Evolutionary conservation across 441 rosid genomes (phyloP), one percentile per base, ranked within the genome.

Genomic region (Manihot esculenta): DNA sequence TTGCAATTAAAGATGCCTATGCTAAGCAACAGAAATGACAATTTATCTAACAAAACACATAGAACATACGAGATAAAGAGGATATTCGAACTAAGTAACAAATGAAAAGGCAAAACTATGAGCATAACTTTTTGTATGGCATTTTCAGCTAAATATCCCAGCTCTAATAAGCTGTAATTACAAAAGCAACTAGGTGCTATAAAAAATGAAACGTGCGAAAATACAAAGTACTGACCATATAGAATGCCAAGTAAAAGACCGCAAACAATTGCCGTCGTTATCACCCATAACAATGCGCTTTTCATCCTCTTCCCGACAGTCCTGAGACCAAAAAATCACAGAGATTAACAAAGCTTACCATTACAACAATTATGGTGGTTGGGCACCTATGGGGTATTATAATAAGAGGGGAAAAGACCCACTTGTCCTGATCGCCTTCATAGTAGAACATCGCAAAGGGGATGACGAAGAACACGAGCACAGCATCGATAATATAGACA

Each of bases 341-440:
- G 35, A 50, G 56, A 20, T 18, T 42, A 56, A 53, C 42, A 44
- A 15, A 59, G 3, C 23, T 49, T 9, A 18, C 45, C 51, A 30
- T 20, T 35, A 45, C 23, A 12, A n/a, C 53, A 11, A 44, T 33
- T 63, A 71, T 20, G 42, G 42, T 38, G 0, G 42, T 38, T 60
- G 2, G 49, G 8, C 26, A 20, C 53, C 62, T 62, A 3, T 10
- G 5, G 15, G 15, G 5, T n/a, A 62, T 7, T 26, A 35, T 61
- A n/a, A 33, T 15, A 48, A 26, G 10, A 57, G 72, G 21, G n/a
- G 60, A 69, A 62, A 71, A 58, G 42, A 86, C 96, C 54, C 35
- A 93, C 99, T 90, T 94, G 81, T 94, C 99, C 87, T 90, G 97
- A 82, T 94, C 99, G 70, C 96, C 99, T 82, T 94, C 99, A 64